A percentile compares a stretch with the other conserved stretches of the same genome.
Conservation (phyloP, 2,329 filamentous ascomycete species). For the Colletotrichum abscissum region DNA sequence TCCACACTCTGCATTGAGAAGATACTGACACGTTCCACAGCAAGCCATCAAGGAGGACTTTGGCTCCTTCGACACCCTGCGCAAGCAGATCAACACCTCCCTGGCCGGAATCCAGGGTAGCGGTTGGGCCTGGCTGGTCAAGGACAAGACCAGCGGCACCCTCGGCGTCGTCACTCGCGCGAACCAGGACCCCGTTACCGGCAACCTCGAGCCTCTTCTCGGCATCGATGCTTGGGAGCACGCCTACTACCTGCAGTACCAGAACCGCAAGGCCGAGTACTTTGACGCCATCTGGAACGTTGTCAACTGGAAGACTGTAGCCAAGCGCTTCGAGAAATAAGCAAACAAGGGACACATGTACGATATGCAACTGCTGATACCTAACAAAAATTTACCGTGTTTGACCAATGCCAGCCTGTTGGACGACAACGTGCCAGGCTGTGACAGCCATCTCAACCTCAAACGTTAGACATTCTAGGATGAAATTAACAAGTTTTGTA, state of each 20-base stretch:
- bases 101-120: conserved; percentile 85
- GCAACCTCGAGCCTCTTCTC: conserved; percentile 83
- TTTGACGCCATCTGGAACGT: conserved; percentile 95
- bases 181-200: conserved; percentile 91
- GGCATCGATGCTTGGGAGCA: conserved; percentile 98
- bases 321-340: conserved; percentile 75
- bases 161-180: conserved; percentile 76
- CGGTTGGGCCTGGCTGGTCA: conserved; percentile 91
- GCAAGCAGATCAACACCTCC: conserved; percentile 74
- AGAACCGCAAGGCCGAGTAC: conserved; percentile 98
- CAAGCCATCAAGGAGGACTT: conserved; percentile 74
- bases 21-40: conserved; percentile 41
- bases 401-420: neutral
- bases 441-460: too few species aligned
- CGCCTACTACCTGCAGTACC: conserved; percentile 94
- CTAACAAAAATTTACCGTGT: conserved; percentile 17
- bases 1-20: conserved; percentile 17
- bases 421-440: neutral
- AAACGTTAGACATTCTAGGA: neutral
- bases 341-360: neutral
- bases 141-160: conserved; percentile 71
- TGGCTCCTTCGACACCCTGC: conserved; percentile 73
- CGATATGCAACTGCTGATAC: conserved; percentile 30
- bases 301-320: conserved; percentile 93
- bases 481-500: neutral